phyloP scores from a whole-genome alignment of 768 basidiomycete genomes.

The Collybiopsis luxurians region DNA sequence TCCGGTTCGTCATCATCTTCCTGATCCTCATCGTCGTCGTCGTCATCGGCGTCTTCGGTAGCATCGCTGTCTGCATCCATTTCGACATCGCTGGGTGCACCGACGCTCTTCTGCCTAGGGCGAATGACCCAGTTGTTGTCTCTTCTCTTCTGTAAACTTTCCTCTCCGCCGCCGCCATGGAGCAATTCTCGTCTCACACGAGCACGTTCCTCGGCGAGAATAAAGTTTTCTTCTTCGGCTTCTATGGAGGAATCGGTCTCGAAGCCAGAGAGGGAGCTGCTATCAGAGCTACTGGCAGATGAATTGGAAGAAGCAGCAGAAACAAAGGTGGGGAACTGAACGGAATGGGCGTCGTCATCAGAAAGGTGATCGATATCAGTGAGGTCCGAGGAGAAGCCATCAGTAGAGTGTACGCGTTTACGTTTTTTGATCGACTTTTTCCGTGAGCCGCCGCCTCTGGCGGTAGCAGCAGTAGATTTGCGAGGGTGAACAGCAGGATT shows the following conservation, averaged over 20 bases:
- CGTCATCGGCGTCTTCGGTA: constrained; percentile 56
- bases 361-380: constrained; percentile 33
- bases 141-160: constrained; percentile 15
- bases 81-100: constrained; percentile 52
- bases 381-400: constrained; percentile 30
- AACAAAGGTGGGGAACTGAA: constrained; percentile 64
- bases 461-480: constrained; percentile 17
- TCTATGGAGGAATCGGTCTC: constrained; percentile 57
- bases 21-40: constrained; percentile 19
- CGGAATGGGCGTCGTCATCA: constrained; percentile 30
- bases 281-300: constrained; percentile 44
- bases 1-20: constrained; percentile 30
- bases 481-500: constrained; percentile 14
- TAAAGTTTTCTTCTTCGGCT: constrained; percentile 62
- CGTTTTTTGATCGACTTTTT: constrained; percentile 25
- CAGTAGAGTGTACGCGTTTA: constrained; percentile 27
- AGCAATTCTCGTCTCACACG: constrained; percentile 60
- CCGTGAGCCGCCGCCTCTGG: background rate
- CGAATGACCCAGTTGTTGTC: constrained; percentile 60
- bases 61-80: constrained; percentile 61
- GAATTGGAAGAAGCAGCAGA: constrained; percentile 38
- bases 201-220: constrained; percentile 50
- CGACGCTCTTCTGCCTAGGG: constrained; percentile 70
- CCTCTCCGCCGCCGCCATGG: constrained; percentile 44
- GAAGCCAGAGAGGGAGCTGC: constrained; percentile 35